Conservation (phyloP, 768 basidiomycete species). For the Boletus huronensis region DNA sequence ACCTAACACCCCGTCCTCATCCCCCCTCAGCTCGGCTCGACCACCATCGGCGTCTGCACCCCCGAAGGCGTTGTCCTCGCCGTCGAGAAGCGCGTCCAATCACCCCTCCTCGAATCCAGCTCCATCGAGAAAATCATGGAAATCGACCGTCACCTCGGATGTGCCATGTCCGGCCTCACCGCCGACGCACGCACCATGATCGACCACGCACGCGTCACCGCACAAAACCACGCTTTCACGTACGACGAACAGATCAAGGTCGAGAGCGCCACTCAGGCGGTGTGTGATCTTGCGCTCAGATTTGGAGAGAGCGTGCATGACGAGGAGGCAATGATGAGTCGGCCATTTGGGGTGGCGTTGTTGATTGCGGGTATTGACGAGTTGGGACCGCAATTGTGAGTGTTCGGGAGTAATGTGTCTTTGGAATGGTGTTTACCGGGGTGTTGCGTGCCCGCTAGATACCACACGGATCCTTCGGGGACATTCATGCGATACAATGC, state of each 20-base stretch:
- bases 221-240: constrained; percentile 93
- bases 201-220: constrained; percentile 96
- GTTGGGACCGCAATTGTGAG: constrained; percentile 91
- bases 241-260: constrained; percentile 97
- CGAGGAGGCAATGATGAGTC: constrained; percentile 98
- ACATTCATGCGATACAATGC: constrained; percentile 97
- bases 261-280: constrained; percentile 96
- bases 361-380: constrained; percentile 98
- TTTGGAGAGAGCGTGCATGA: constrained; percentile 99
- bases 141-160: constrained; percentile 93
- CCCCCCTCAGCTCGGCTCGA: constrained; percentile 81
- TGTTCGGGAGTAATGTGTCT: constrained; percentile 7
- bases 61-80: constrained; percentile 88
- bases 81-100: constrained; percentile 98
- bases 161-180: constrained; percentile 96
- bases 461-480: constrained; percentile 97
- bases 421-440: constrained; percentile 2
- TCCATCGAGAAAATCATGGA: constrained; percentile 99
- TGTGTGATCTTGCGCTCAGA: constrained; percentile 93
- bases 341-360: constrained; percentile 97
- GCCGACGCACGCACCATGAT: constrained; percentile 99
- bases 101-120: constrained; percentile 88
- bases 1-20: neutral
- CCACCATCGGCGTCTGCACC: constrained; percentile 93
- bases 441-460: constrained; percentile 46